Evolutionary conservation across 2,329 filamentous ascomycete species (phyloP).

Genomic region (Gliomastix tumulicola): DNA sequence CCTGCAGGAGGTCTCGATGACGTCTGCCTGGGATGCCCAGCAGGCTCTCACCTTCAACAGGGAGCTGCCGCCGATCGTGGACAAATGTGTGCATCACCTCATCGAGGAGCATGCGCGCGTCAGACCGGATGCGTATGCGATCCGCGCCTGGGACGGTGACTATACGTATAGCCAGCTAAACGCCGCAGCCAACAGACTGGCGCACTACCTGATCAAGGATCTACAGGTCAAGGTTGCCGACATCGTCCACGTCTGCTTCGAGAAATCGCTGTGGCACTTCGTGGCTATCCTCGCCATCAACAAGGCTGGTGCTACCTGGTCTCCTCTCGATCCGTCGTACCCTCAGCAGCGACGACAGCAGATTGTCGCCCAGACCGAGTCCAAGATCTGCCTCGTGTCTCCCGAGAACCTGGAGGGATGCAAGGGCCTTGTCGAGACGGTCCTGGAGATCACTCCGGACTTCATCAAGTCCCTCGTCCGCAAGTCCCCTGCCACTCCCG

Average conservation of each 20-base stretch:
- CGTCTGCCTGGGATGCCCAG: background rate
- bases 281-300: slow-evolving; percentile 3
- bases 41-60: slow-evolving; percentile 4
- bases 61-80: slow-evolving; percentile 4
- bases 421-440: background rate
- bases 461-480: background rate
- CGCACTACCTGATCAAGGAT: slow-evolving; percentile 1
- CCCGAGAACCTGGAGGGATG: background rate
- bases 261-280: slow-evolving; percentile 1
- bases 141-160: slow-evolving; percentile 31
- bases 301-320: slow-evolving; percentile 3
- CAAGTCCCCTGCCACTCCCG: background rate
- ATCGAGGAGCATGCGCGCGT: background rate
- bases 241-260: slow-evolving; percentile 1
- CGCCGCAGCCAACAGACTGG: background rate
- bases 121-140: slow-evolving; percentile 19
- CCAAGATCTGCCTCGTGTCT: background rate
- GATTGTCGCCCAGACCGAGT: background rate
- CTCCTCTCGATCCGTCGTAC: slow-evolving; percentile 2
- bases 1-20: slow-evolving; percentile 1
- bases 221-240: background rate
- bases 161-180: slow-evolving; percentile 27
- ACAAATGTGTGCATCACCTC: slow-evolving; percentile 1
- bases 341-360: background rate
- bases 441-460: background rate